phyloP scores from a whole-genome alignment of 2,329 filamentous ascomycete species.

The Penicillium paneum region DNA sequence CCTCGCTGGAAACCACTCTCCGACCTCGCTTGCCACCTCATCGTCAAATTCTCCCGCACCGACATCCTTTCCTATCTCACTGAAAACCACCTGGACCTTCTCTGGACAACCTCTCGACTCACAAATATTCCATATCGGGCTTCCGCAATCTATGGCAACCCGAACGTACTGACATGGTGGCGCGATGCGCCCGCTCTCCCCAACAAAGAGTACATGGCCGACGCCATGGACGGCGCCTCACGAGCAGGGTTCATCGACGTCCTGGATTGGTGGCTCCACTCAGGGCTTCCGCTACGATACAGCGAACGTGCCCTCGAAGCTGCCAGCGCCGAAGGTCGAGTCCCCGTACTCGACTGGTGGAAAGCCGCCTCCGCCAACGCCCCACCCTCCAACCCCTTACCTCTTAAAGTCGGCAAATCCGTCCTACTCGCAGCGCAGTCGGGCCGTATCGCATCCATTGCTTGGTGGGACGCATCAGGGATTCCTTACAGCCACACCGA shows the following conservation, averaged over 20 bases:
- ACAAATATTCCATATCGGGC: slow-evolving; percentile 84
- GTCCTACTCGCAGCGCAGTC: slow-evolving; percentile 81
- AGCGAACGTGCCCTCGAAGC: slow-evolving; percentile 85
- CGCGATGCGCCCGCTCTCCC: slow-evolving; percentile 75
- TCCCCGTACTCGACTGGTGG: slow-evolving; percentile 94
- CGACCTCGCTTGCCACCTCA: slow-evolving; percentile 76
- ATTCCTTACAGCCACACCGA: slow-evolving; percentile 79
- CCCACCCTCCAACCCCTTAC: slow-evolving; percentile 50
- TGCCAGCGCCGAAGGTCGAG: slow-evolving; percentile 76
- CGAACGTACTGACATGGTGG: slow-evolving; percentile 89
- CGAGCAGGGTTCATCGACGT: slow-evolving; percentile 80
- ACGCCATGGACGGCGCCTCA: slow-evolving; percentile 84
- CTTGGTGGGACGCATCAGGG: slow-evolving; percentile 83
- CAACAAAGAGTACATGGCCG: slow-evolving; percentile 79
- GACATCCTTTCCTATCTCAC: slow-evolving; percentile 73
- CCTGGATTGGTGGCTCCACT: slow-evolving; percentile 87
- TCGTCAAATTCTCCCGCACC: slow-evolving; percentile 85
- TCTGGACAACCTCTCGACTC: slow-evolving; percentile 78
- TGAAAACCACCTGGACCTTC: slow-evolving; percentile 66
- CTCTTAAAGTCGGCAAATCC: slow-evolving; percentile 77
- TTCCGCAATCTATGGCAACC: slow-evolving; percentile 78
- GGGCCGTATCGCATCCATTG: slow-evolving; percentile 71
- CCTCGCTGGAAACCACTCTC: slow-evolving; percentile 73
- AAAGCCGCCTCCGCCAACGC: slow-evolving; percentile 64
- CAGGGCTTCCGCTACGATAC: slow-evolving; percentile 75